Percentiles rank a stretch among this genome's conserved stretches.
Conservation (phyloP, 2,329 filamentous ascomycete genomes). For the Clarireedia monteithiana region DNA sequence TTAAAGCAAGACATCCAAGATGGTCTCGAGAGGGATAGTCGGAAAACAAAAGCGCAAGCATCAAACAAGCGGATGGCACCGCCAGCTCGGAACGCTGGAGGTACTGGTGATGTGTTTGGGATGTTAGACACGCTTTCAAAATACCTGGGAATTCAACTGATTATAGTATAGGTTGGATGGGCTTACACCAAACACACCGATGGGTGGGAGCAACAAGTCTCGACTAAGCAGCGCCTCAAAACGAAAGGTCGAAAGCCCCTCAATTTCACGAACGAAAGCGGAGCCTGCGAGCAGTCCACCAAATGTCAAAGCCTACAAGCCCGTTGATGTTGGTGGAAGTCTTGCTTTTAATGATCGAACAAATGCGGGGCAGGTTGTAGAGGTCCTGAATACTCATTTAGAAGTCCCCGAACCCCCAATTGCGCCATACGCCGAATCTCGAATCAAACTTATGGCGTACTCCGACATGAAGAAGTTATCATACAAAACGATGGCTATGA, state of each 20-base stretch:
- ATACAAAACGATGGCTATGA: constrained; percentile 93
- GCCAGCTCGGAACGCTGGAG: constrained; percentile 52
- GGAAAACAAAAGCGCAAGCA: constrained; percentile 52
- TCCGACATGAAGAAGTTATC: constrained; percentile 85
- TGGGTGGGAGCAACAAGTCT: constrained; percentile 20
- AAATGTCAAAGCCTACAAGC: constrained; percentile 32
- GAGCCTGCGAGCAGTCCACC: constrained; percentile 39
- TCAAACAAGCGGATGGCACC: constrained; percentile 55
- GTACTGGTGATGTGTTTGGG: constrained; percentile 66
- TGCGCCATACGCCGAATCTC: constrained; percentile 63
- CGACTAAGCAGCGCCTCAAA: constrained; percentile 15
- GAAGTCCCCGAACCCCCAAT: constrained; percentile 59
- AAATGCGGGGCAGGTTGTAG: constrained; percentile 74
- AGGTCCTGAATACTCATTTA: constrained; percentile 75
- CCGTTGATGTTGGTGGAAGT: neutral
- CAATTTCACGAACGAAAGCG: constrained; percentile 38
- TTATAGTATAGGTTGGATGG: constrained; percentile 49
- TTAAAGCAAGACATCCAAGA: constrained; percentile 88
- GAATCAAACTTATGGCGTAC: constrained; percentile 77
- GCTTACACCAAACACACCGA: constrained; percentile 56
- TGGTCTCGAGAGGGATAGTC: constrained; percentile 66
- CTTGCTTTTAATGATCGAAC: constrained; percentile 63
- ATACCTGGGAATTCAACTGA: constrained; percentile 16
- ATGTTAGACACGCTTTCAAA: constrained; percentile 48
- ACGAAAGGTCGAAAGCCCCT: constrained; percentile 39